phyloP scores from a whole-genome alignment of 73 alveolate genomes.

The Durusdinium trenchii region DNA sequence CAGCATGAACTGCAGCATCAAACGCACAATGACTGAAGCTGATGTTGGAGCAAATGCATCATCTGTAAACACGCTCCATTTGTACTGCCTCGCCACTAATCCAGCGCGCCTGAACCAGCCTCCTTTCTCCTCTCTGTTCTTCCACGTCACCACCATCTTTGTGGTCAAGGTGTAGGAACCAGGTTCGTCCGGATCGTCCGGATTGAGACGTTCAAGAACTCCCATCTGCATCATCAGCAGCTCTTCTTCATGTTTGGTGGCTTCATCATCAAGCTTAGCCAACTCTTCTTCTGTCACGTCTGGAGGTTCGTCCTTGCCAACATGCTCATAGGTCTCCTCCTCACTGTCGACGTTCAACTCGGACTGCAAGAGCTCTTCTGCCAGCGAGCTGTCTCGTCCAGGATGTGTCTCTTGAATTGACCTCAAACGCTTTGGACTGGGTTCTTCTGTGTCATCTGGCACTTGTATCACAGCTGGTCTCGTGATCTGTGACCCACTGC shows the following conservation, averaged over 20 bases:
- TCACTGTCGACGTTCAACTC: neutral
- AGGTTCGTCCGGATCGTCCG: neutral
- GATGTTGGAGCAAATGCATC: neutral
- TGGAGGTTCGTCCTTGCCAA: neutral
- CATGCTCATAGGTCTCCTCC: neutral
- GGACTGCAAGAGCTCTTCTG: neutral
- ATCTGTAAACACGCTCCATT: neutral
- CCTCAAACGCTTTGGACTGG: neutral
- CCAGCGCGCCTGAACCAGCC: constrained; percentile 1
- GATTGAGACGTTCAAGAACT: neutral
- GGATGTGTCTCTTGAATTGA: neutral
- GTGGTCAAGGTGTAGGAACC: neutral
- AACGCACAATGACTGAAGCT: neutral
- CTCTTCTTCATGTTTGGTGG: neutral
- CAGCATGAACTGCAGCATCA: neutral
- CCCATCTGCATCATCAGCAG: neutral
- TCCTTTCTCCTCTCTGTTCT: neutral
- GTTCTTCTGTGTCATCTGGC: neutral
- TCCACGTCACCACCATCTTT: constrained; percentile 7
- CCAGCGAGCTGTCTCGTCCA: neutral
- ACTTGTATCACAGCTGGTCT: neutral
- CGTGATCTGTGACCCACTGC: neutral
- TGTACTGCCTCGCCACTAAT: neutral
- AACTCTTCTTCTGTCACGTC: neutral
- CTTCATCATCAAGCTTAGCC: neutral